A percentile compares a stretch with the other conserved stretches of the same genome.
These are phyloP conservation scores for Sporothrix globosa DNA, from an alignment of 2,329 filamentous ascomycete species.

Conservation along the genomic window DNA sequence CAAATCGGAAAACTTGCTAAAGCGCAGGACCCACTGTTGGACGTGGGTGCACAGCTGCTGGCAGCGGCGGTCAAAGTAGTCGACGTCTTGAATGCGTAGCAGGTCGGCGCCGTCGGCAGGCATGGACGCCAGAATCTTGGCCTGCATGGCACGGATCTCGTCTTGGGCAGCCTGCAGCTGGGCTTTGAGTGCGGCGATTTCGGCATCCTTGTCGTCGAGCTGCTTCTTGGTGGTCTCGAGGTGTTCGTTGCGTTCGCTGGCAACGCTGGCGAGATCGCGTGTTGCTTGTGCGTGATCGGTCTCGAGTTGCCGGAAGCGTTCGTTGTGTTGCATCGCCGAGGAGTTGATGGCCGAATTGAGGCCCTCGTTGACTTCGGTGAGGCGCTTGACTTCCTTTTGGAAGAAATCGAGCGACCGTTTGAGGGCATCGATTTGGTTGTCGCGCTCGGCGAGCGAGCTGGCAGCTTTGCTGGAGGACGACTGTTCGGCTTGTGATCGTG, in stretches of 20 bases:
- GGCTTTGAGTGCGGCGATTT: conserved; percentile 75
- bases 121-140: conserved; percentile 61
- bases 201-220: conserved; percentile 79
- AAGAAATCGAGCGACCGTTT: conserved; percentile 77
- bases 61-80: conserved; percentile 93
- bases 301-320: conserved; percentile 69
- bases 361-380: conserved; percentile 81
- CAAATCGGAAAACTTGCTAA: conserved; percentile 96
- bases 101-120: conserved; percentile 62
- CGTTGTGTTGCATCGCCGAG: conserved; percentile 74
- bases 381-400: conserved; percentile 76
- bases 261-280: conserved; percentile 70
- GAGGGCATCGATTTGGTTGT: conserved; percentile 82
- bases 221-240: conserved; percentile 41
- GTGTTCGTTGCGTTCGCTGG: conserved; percentile 61
- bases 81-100: conserved; percentile 80
- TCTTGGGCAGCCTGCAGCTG: conserved; percentile 75
- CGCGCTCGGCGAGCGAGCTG: conserved; percentile 74
- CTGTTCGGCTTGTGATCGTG: conserved; percentile 70
- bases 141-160: conserved; percentile 61
- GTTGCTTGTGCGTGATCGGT: conserved; percentile 66
- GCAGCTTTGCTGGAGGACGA: conserved; percentile 62
- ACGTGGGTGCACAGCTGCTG: conserved; percentile 94
- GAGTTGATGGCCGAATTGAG: conserved; percentile 77
- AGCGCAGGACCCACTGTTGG: conserved; percentile 95